These are phyloP conservation scores for Saussurea involucrata DNA, from an alignment of 129 eudicot species.

Conservation along the genomic window DNA sequence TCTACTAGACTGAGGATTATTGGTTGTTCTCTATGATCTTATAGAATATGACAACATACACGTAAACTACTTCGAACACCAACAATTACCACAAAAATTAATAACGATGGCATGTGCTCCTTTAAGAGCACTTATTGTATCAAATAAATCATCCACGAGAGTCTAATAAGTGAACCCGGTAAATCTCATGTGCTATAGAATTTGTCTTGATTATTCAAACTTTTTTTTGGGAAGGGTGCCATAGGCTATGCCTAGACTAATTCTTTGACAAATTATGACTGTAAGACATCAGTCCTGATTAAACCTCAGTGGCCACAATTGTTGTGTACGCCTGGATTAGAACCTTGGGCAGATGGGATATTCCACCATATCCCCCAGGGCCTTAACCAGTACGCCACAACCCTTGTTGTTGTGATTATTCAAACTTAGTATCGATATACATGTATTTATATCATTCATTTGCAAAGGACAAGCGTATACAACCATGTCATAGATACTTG, in stretches of 20 bases:
- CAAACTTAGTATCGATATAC: neutral
- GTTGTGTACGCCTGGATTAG: no score
- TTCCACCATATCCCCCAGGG: no score
- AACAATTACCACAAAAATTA: neutral
- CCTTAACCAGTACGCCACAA: no score
- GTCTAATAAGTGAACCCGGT: neutral
- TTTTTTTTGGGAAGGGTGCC: no score
- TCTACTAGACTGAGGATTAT: no score
- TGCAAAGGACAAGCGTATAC: neutral
- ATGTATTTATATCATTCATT: neutral
- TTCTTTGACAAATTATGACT: no score
- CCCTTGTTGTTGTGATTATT: no score
- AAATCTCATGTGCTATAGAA: neutral
- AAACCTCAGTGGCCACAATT: no score
- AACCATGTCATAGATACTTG: neutral
- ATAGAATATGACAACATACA: neutral
- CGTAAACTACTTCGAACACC: neutral
- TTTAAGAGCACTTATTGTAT: neutral
- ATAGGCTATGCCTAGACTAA: no score
- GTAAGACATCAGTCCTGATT: no score
- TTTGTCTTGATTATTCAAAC: neutral
- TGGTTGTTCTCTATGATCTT: neutral
- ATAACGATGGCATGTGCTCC: neutral
- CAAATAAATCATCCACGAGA: neutral
- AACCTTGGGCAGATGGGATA: no score